These are phyloP conservation scores for Paragyromitra xinjiangensis DNA, from an alignment of 495 filamentous ascomycete species.

Conservation along the genomic window DNA sequence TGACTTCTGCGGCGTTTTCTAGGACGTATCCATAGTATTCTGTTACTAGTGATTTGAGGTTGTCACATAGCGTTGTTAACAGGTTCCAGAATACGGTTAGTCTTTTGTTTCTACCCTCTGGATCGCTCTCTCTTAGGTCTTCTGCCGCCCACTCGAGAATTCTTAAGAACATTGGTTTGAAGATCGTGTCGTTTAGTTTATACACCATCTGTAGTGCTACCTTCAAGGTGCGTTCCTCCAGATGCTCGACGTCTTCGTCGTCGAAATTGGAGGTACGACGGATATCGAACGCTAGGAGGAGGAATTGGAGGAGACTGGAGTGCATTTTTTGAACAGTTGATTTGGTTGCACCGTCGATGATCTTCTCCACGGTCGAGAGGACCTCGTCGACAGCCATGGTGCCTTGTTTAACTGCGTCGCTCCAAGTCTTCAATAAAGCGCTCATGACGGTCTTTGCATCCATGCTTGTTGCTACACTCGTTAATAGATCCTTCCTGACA, in stretches of 20 bases:
- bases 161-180: constrained; percentile 88
- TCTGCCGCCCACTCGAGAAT: constrained; percentile 79
- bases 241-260: constrained; percentile 65
- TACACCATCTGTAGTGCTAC: constrained; percentile 86
- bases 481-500: constrained; percentile 73
- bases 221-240: constrained; percentile 73
- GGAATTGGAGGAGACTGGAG: constrained; percentile 70
- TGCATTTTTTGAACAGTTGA: constrained; percentile 74
- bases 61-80: constrained; percentile 77
- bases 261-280: constrained; percentile 65
- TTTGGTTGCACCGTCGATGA: constrained; percentile 77
- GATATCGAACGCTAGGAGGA: constrained; percentile 77
- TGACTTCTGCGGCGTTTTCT: constrained; percentile 72
- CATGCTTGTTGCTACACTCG: constrained; percentile 74
- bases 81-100: constrained; percentile 73
- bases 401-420: constrained; percentile 23
- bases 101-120: constrained; percentile 31
- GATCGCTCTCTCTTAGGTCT: constrained; percentile 45
- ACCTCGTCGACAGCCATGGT: constrained; percentile 59
- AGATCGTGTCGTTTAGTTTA: constrained; percentile 94
- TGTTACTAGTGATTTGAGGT: constrained; percentile 91
- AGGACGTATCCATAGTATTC: constrained; percentile 86
- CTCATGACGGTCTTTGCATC: constrained; percentile 66
- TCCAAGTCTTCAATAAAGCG: constrained; percentile 45
- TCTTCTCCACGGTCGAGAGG: constrained; percentile 73